Percentiles rank a stretch among this genome's conserved stretches.
phyloP scores from a whole-genome alignment of 306 rosid species.

The Corylus avellana region DNA sequence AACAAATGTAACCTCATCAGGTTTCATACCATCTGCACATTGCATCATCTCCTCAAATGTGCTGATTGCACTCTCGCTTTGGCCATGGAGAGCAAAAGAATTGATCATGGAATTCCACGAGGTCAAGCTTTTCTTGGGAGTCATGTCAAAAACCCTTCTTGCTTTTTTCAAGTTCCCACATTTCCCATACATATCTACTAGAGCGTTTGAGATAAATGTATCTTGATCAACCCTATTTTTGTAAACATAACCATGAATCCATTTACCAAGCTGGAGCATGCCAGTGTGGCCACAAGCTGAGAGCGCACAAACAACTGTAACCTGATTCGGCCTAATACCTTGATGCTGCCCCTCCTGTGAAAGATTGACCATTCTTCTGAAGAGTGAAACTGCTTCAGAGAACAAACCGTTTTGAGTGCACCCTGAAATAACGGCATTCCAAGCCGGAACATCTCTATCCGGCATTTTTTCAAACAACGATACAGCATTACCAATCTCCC shows the following conservation, averaged over 20 bases:
- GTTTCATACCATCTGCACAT: conserved; percentile 31
- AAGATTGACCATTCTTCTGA: conserved; percentile 48
- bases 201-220: conserved; percentile 58
- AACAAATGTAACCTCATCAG: conserved; percentile 71
- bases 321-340: conserved; percentile 56
- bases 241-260: conserved; percentile 69
- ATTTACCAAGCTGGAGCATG: conserved; percentile 77
- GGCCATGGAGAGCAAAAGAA: conserved; percentile 69
- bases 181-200: conserved; percentile 86
- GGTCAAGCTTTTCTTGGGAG: conserved; percentile 48
- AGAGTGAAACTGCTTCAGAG: conserved; percentile 55
- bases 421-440: conserved; percentile 80
- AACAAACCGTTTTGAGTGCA: conserved; percentile 78
- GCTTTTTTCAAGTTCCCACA: conserved; percentile 68
- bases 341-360: conserved; percentile 25
- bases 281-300: conserved; percentile 81
- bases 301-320: conserved; percentile 64
- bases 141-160: conserved; percentile 56
- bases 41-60: conserved; percentile 60
- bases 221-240: conserved; percentile 45
- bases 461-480: conserved; percentile 60
- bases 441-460: conserved; percentile 66
- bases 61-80: conserved; percentile 48
- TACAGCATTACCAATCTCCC: conserved; percentile 55
- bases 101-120: conserved; percentile 85